A percentile compares a stretch with the other conserved stretches of the same genome.
These are phyloP conservation scores for Aurantiochytrium sp. DNA, from an alignment of 108 stramenopile species.

Conservation along the genomic window DNA sequence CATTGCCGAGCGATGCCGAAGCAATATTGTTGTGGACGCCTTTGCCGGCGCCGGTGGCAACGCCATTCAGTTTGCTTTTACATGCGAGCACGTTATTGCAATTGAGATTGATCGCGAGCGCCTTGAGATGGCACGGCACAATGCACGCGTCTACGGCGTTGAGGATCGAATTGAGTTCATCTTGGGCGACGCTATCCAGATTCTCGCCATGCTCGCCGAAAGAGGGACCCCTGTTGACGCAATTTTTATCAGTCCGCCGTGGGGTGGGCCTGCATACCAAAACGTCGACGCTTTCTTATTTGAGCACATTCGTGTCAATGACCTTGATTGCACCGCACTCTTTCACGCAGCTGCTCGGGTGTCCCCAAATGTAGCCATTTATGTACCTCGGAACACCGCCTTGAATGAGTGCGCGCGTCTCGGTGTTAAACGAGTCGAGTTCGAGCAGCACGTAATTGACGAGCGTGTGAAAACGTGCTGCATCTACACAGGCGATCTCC, in stretches of 20 bases:
- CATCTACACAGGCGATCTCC: not conserved
- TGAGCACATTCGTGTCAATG: slow-evolving; percentile 23
- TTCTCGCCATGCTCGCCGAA: not conserved
- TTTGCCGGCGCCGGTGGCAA: slow-evolving; percentile 91
- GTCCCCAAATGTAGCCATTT: slow-evolving; percentile 33
- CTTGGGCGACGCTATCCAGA: slow-evolving; percentile 33
- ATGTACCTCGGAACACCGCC: slow-evolving; percentile 28
- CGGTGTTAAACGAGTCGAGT: not conserved
- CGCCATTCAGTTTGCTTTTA: slow-evolving; percentile 71
- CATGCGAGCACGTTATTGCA: slow-evolving; percentile 64
- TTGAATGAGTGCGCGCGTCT: not conserved
- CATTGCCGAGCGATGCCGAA: slow-evolving; percentile 53
- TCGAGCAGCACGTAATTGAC: not conserved
- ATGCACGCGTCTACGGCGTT: slow-evolving; percentile 80
- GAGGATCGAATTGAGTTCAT: slow-evolving; percentile 47
- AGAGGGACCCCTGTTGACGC: slow-evolving; percentile 24
- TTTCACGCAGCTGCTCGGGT: slow-evolving; percentile 19
- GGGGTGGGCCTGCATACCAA: slow-evolving; percentile 42
- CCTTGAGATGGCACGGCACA: slow-evolving; percentile 76
- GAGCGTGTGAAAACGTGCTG: not conserved
- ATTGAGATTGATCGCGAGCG: slow-evolving; percentile 78
- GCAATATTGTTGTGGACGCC: slow-evolving; percentile 65
- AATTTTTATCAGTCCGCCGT: slow-evolving; percentile 44
- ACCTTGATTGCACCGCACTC: slow-evolving; percentile 21
- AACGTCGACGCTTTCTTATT: slow-evolving; percentile 22